phyloP scores from a whole-genome alignment of 768 basidiomycete species.

The Tremella mesenterica region DNA sequence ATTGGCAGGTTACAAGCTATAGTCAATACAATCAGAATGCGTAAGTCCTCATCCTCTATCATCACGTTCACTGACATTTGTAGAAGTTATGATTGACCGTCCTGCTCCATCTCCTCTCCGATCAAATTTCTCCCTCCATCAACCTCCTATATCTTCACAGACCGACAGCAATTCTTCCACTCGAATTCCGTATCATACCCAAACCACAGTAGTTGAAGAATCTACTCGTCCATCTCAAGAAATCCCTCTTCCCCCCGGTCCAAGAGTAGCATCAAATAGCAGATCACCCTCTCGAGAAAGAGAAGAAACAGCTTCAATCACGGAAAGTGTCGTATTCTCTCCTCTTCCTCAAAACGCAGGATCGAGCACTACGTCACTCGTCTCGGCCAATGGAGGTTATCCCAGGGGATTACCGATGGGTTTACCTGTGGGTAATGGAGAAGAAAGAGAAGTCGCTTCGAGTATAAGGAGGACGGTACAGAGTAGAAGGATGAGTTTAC shows the following conservation, averaged over 20 bases:
- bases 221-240: neutral
- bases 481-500: neutral
- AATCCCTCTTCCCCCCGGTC: too few relatives aligned
- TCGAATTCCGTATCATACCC: too few relatives aligned
- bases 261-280: too few relatives aligned
- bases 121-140: neutral
- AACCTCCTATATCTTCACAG: neutral
- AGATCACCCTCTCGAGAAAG: too few relatives aligned
- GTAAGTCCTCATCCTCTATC: conserved; percentile 12
- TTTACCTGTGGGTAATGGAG: neutral
- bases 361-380: conserved; percentile 5
- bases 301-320: neutral
- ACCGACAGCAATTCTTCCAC: too few relatives aligned
- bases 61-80: neutral
- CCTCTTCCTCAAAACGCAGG: neutral
- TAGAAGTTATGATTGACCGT: conserved; percentile 34
- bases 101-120: conserved; percentile 3
- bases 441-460: neutral
- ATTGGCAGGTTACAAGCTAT: conserved; percentile 26
- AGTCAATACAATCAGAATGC: conserved; percentile 27
- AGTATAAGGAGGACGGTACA: neutral
- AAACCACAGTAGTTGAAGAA: neutral
- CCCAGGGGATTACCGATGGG: neutral
- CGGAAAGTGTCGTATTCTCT: conserved; percentile 2
- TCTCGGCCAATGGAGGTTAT: neutral